A percentile compares a stretch with the other conserved stretches of the same genome.
Evolutionary conservation across 495 filamentous ascomycete species (phyloP).

Genomic region (Penicillium cinerascens): DNA sequence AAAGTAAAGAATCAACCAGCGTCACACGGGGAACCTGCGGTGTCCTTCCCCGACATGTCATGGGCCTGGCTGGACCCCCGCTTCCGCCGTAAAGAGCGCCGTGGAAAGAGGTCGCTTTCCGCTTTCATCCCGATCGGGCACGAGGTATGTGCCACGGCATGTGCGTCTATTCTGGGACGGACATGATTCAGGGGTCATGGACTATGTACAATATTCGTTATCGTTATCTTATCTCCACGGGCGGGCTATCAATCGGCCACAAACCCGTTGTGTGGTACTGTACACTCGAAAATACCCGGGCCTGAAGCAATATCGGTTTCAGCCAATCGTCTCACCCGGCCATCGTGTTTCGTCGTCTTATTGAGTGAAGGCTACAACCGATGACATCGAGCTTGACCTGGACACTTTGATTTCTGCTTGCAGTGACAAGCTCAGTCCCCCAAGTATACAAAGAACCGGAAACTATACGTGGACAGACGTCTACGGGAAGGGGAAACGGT

Average conservation of each 20-base stretch:
- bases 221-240: neutral
- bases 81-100: neutral
- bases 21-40: neutral
- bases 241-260: too few species aligned
- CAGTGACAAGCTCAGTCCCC: too few species aligned
- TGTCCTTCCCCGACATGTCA: constrained; percentile 1
- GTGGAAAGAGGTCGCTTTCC: neutral
- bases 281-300: neutral
- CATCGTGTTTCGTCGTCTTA: too few species aligned
- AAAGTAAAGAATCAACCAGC: neutral
- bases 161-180: neutral
- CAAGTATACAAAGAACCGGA: too few species aligned
- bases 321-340: too few species aligned
- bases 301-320: too few species aligned
- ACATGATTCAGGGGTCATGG: neutral
- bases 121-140: neutral
- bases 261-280: neutral
- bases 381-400: too few species aligned
- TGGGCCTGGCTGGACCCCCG: constrained; percentile 5
- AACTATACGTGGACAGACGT: neutral
- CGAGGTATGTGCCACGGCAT: neutral
- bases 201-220: neutral
- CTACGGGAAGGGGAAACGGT: neutral
- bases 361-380: too few species aligned
- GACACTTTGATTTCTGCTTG: too few species aligned